A percentile compares a stretch with the other conserved stretches of the same genome.
phyloP scores from a whole-genome alignment of 2,329 filamentous ascomycete species.

The Orbilia javanica region DNA sequence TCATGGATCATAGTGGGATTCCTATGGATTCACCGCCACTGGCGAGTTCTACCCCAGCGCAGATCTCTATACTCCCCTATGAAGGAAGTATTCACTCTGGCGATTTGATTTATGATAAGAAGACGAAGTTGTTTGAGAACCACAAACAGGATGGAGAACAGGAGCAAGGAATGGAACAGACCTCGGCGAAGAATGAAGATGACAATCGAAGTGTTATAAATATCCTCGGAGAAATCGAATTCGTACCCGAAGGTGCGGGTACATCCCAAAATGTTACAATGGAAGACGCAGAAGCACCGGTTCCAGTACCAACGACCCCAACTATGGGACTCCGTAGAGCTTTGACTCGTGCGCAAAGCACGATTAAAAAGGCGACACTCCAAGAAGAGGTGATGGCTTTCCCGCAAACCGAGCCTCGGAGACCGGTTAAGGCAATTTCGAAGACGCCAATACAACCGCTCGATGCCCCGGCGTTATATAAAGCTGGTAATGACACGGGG shows the following conservation, averaged over 20 bases:
- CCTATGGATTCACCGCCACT: background rate
- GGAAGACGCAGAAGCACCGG: background rate
- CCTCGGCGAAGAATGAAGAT: background rate
- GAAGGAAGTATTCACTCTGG: background rate
- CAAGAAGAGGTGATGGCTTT: background rate
- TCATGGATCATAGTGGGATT: background rate
- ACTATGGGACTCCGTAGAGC: constrained; percentile 15
- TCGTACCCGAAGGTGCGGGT: background rate
- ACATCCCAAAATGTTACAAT: background rate
- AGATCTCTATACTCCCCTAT: background rate
- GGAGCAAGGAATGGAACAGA: background rate
- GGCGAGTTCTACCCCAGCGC: constrained; percentile 20
- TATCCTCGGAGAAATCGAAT: background rate
- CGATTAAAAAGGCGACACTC: background rate
- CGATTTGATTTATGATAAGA: constrained; percentile 19
- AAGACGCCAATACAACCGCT: constrained; percentile 2
- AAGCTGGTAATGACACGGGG: background rate
- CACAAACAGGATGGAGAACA: background rate
- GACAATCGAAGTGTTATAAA: background rate
- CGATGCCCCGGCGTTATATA: background rate
- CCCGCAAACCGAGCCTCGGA: constrained; percentile 25
- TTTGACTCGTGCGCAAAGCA: background rate
- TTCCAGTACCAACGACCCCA: constrained; percentile 15
- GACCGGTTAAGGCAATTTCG: background rate
- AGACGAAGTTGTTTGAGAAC: constrained; percentile 30